Evolutionary conservation across 306 rosid species (phyloP), one percentile per base, ranked within the genome.

Genomic region (Quercus bicolor): DNA sequence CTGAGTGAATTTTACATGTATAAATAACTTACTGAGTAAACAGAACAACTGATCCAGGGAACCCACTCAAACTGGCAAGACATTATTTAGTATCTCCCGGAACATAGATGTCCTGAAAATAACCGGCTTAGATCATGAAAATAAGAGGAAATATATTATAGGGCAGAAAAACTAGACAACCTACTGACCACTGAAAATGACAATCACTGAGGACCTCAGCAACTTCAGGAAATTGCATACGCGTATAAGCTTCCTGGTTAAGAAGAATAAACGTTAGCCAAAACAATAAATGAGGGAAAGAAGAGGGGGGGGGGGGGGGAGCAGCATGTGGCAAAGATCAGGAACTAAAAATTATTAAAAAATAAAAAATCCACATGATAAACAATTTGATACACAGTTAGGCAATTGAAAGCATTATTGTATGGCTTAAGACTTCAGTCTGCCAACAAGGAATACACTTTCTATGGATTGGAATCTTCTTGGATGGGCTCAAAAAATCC

Each of bases 141-240:
- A 53, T 15, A 31, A 43, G 70, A 68, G 66, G 7, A 81, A 61
- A 55, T 1, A 69, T 26, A 45, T 4, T 53, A 77, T 56, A 73
- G 78, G 82, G 56, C 57, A 62, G 59, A 76, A 23, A 43, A 8
- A 37, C 19, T 43, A 34, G 75, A 73, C 69, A 53, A 73, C 24
- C 68, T 81, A 62, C 94, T 80, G 75, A 90, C 97, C 95, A 73
- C 53, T 66, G 75, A 85, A 88, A 75, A 74, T 61, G 84, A 52
- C 77, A 70, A 77, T 73, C 43, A 21, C 56, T 4, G 83, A 70
- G 80, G 77, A 76, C 81, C 87, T 84, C 81, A 75, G 82, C 78
- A 78, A 82, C 87, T 86, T 94, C 90, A 94, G 79, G 97, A 92
- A 80, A 92, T 80, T 6, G 86, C 88, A 86, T 94, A 91, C n/a